Conservation (phyloP, 116 monocot genomes). For the Phalaenopsis hybrid region DNA sequence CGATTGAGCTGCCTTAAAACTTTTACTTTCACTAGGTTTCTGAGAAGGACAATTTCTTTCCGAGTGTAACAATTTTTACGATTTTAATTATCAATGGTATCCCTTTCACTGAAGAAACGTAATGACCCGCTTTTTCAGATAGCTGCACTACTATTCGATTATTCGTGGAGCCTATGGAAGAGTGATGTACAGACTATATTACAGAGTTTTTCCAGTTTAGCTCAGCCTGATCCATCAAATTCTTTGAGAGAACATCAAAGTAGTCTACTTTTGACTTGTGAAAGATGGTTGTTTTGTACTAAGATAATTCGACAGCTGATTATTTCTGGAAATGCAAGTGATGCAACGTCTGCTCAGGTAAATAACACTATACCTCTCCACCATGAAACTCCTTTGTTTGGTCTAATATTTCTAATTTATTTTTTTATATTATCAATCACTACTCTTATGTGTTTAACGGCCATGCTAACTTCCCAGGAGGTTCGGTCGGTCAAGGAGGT, state of each 20-base stretch:
- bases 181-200: slow-evolving; percentile 72
- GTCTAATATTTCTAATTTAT: neutral
- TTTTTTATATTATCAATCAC: neutral
- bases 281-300: slow-evolving; percentile 84
- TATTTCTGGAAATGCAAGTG: slow-evolving; percentile 75
- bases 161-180: slow-evolving; percentile 88
- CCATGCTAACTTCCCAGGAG: slow-evolving; percentile 40
- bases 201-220: slow-evolving; percentile 48
- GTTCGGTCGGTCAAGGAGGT: slow-evolving; percentile 71
- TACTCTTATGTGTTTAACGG: slow-evolving; percentile 3
- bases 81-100: slow-evolving; percentile 3
- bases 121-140: slow-evolving; percentile 39
- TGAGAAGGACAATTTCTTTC: neutral
- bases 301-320: slow-evolving; percentile 78
- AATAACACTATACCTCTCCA: neutral
- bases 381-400: neutral
- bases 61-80: neutral
- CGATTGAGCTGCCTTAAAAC: neutral
- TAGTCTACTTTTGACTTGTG: slow-evolving; percentile 67
- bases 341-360: slow-evolving; percentile 71
- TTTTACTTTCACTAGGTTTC: neutral
- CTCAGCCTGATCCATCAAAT: slow-evolving; percentile 27
- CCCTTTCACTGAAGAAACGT: neutral
- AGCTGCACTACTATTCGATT: slow-evolving; percentile 73
- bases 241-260: slow-evolving; percentile 41